phyloP scores from a whole-genome alignment of 441 rosid species.

The Erodium moschatum region DNA sequence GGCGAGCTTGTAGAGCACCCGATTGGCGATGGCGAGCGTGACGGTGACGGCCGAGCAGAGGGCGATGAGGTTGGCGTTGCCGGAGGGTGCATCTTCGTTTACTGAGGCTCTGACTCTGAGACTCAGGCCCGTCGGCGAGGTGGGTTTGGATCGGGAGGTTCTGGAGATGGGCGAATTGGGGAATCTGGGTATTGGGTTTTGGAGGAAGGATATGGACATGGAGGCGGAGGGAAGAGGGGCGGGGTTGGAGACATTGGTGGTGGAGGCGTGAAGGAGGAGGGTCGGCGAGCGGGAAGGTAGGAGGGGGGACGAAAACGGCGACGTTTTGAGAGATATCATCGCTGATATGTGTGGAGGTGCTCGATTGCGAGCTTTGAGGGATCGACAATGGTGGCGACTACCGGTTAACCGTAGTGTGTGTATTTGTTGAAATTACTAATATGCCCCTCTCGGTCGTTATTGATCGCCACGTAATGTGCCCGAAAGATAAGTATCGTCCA shows the following conservation, averaged over 20 bases:
- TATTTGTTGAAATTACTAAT: too few species aligned
- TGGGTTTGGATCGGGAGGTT: too few species aligned
- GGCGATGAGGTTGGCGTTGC: conserved; percentile 29
- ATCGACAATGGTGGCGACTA: background rate
- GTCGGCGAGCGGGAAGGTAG: background rate
- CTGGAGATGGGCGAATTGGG: too few species aligned
- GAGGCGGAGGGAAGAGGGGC: too few species aligned
- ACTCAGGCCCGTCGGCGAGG: background rate
- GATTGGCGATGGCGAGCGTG: conserved; percentile 56
- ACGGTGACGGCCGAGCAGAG: conserved; percentile 40
- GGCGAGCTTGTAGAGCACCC: conserved; percentile 87
- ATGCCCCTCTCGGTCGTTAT: too few species aligned
- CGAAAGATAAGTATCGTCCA: too few species aligned
- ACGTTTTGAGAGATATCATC: background rate
- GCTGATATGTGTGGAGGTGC: background rate
- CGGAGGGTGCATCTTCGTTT: background rate
- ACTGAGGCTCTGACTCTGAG: background rate
- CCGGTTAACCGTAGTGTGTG: background rate
- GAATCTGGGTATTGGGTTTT: background rate
- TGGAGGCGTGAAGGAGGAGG: background rate
- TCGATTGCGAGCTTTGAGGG: background rate
- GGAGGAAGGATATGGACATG: too few species aligned
- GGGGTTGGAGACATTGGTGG: background rate
- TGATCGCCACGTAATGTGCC: too few species aligned
- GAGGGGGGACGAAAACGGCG: background rate